Base-by-base conservation (phyloP, 768 basidiomycete genomes). In the Mycena indigotica region DNA sequence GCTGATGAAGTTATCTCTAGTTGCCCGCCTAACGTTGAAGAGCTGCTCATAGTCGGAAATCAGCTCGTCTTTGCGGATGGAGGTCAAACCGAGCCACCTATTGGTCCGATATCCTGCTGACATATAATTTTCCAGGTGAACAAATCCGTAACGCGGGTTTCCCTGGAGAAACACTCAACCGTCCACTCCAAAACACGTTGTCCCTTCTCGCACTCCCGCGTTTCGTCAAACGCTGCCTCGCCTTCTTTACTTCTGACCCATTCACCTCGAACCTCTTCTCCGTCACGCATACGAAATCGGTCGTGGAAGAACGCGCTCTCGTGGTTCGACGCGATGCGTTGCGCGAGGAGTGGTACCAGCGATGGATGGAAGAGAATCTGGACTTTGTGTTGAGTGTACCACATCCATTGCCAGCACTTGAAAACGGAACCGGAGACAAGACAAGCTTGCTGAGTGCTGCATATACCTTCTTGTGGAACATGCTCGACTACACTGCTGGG, bases 401-500 rank as follows among this genome's bases (percentile, higher is more conserved):
- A 13, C 80, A 84, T 62, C 76, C 84, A n/a, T 71, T 84, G 40
- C 84, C 87, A 2, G 87, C 87, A 0, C 70, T 86, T 21, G 77
- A 80, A 41, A 77, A 84, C 51, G 76, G 79, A 2, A 77, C 77
- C 3, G 81, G 78, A 63, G 75, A 71, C 63, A 78, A 79, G 58
- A 79, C 80, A n/a, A 80, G 80, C 16, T 74, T 84, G 64, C 78
- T 82, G 70, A 82, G 84, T 41, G 82, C 83, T 6, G 82, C 81
- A 5, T 88, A 87, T 66, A 84, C 86, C 0, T 83, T 84, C 64
- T 64, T 90, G 28, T 91, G 86, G 72, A 90, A 86, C 58, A 61
- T 89, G 81, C 70, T 85, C 24, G 85, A 88, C 64, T 82, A 79
- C 57, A 69, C 80, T 2, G 82, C 82, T 0, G 82, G 84, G n/a